Conservation (phyloP, 345 rosid species). For the Euphorbia tirucalli region DNA sequence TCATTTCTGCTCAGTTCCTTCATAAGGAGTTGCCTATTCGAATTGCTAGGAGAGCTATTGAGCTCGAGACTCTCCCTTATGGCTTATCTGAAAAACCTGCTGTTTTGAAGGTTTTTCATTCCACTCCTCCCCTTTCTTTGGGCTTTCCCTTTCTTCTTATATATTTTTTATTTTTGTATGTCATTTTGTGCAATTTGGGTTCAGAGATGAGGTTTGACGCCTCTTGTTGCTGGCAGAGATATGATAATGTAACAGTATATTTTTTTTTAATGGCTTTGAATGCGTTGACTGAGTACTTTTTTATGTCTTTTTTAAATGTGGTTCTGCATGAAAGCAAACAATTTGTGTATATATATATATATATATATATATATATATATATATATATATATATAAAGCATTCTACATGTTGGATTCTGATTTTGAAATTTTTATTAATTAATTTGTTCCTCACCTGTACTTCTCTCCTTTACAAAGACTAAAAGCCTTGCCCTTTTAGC, state of each 20-base stretch:
- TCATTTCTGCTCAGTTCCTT: conserved; percentile 81
- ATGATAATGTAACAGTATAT: too few species aligned
- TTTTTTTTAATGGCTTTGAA: background rate
- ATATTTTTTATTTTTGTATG: background rate
- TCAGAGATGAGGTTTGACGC: background rate
- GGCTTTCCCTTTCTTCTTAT: background rate
- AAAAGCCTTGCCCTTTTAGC: too few species aligned
- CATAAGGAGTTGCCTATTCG: conserved; percentile 88
- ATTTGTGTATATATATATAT: too few species aligned
- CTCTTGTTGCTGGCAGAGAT: background rate
- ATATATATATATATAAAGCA: too few species aligned
- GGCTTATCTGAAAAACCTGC: conserved; percentile 82
- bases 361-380: too few species aligned
- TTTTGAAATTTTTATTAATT: too few species aligned
- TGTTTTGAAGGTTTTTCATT: conserved; percentile 53
- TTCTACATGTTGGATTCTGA: too few species aligned
- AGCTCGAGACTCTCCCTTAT: conserved; percentile 76
- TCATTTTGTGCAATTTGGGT: too few species aligned
- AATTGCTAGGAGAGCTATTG: conserved; percentile 77
- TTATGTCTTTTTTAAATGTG: background rate
- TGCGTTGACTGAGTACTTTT: background rate
- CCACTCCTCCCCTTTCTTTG: background rate
- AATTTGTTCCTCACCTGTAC: too few species aligned
- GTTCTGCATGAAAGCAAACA: background rate
- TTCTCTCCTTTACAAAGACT: too few species aligned